Percentiles rank a stretch among this genome's conserved stretches.
phyloP scores from a whole-genome alignment of 257 asterid species.

The Forsythia suspensa region DNA sequence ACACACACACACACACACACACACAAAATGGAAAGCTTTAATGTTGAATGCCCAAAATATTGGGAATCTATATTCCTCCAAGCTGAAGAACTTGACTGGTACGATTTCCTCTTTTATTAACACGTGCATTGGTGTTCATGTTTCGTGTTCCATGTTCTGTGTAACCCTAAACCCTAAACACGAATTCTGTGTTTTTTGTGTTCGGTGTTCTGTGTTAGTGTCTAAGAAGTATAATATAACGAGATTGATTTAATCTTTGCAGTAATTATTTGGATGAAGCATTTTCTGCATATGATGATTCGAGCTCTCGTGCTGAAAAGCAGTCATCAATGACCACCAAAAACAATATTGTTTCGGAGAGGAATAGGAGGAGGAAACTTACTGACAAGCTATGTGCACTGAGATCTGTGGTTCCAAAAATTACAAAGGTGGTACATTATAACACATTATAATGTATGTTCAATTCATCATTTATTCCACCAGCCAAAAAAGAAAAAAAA shows the following conservation, averaged over 20 bases:
- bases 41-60: conserved; percentile 34
- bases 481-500: not conserved
- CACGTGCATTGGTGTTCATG: not conserved
- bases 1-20: not conserved
- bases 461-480: not conserved
- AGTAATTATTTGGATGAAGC: conserved; percentile 46
- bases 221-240: not conserved
- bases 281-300: conserved; percentile 47
- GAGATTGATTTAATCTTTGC: not conserved
- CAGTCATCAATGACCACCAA: conserved; percentile 53
- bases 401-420: conserved; percentile 70
- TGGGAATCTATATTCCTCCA: conserved; percentile 42
- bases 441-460: too few relatives aligned
- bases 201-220: too few relatives aligned
- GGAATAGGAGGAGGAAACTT: conserved; percentile 69
- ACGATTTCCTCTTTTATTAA: not conserved
- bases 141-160: not conserved
- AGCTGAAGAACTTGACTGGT: conserved; percentile 45
- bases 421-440: conserved; percentile 45
- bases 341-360: conserved; percentile 54
- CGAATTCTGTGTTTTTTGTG: not conserved
- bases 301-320: conserved; percentile 67
- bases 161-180: not conserved
- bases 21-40: conserved; percentile 31
- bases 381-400: conserved; percentile 66